Conservation (phyloP, 148 eudicot species). For the Dysphania ambrosioides region DNA sequence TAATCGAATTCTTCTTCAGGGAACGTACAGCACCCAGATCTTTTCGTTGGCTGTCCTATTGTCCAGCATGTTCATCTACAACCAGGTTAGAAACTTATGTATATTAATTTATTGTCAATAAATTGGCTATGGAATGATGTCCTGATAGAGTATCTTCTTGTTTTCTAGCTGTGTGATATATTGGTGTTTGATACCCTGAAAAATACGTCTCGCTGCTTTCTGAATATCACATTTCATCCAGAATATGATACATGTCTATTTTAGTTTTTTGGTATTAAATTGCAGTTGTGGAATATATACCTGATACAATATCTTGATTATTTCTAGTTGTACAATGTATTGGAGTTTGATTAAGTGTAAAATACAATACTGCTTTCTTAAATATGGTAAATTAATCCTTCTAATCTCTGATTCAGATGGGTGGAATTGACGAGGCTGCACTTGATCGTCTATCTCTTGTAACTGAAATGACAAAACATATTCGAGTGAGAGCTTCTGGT, state of each 20-base stretch:
- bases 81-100: slow-evolving; percentile 59
- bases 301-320: too few species aligned
- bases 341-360: too few species aligned
- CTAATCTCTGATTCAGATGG: slow-evolving; percentile 55
- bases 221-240: too few species aligned
- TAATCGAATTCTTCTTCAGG: slow-evolving; percentile 43
- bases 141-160: not conserved
- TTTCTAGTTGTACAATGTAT: too few species aligned
- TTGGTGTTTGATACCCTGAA: not conserved
- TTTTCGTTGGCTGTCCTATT: slow-evolving; percentile 94
- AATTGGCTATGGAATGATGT: not conserved
- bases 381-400: not conserved
- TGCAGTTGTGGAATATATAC: too few species aligned
- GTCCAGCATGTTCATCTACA: slow-evolving; percentile 97
- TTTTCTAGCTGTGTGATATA: too few species aligned
- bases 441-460: slow-evolving; percentile 97
- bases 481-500: slow-evolving; percentile 92
- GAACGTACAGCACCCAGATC: slow-evolving; percentile 94
- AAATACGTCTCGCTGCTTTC: too few species aligned
- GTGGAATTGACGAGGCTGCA: slow-evolving; percentile 95
- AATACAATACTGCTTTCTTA: not conserved
- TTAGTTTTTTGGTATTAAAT: too few species aligned
- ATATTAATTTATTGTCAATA: not conserved
- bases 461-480: slow-evolving; percentile 95
- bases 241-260: too few species aligned